Evolutionary conservation across 768 basidiomycete species (phyloP).

Genomic region (Mrakia hoshinonis): DNA sequence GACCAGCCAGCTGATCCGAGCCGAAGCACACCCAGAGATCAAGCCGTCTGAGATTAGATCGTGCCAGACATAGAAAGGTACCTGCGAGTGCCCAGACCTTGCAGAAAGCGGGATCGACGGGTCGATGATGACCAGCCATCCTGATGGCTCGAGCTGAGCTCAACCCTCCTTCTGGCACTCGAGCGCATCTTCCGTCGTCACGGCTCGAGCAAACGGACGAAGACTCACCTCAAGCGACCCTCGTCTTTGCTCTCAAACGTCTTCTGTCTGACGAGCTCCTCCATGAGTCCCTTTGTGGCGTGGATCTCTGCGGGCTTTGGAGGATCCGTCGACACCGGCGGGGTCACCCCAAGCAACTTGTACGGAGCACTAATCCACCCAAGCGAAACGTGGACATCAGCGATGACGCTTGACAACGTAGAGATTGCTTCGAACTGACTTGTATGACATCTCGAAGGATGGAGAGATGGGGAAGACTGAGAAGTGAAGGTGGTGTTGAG

Average conservation of each 20-base stretch:
- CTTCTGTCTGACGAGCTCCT: conserved; percentile 74
- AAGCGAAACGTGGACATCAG: not conserved
- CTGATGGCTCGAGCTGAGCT: too few species aligned
- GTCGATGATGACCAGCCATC: too few species aligned
- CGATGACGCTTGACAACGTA: not conserved
- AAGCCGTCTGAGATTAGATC: too few species aligned
- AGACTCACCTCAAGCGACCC: conserved; percentile 79
- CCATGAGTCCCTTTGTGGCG: conserved; percentile 55
- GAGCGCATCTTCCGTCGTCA: not conserved
- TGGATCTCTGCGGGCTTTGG: conserved; percentile 36
- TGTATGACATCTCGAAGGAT: conserved; percentile 4
- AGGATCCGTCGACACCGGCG: conserved; percentile 39
- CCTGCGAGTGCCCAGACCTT: too few species aligned
- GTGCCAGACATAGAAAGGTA: too few species aligned
- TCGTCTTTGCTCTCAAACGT: conserved; percentile 87
- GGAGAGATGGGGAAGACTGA: not conserved
- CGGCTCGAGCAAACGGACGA: conserved; percentile 38
- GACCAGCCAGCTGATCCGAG: too few species aligned
- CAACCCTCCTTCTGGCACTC: not conserved
- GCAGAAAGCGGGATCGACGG: too few species aligned
- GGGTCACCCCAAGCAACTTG: conserved; percentile 35
- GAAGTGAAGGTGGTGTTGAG: not conserved
- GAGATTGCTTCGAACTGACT: not conserved
- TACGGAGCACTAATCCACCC: not conserved
- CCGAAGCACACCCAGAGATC: too few species aligned